These are phyloP conservation scores for Taphrina flavorubra DNA, from an alignment of 1,139 yeast genomes.

Conservation along the genomic window DNA sequence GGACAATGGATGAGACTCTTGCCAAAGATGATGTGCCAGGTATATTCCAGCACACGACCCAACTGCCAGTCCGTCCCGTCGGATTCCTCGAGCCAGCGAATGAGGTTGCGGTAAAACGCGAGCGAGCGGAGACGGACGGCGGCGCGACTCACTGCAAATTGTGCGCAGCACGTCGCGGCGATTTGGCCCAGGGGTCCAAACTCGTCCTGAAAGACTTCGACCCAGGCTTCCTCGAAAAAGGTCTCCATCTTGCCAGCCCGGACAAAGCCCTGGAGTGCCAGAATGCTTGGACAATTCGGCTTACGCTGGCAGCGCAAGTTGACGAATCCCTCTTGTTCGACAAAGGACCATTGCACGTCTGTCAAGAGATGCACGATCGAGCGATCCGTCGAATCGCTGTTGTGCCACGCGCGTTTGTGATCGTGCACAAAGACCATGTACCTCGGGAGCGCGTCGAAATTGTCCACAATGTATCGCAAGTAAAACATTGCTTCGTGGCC, in stretches of 20 bases:
- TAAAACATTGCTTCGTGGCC: conserved; percentile 36
- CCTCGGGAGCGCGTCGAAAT: conserved; percentile 16
- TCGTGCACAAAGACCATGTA: conserved; percentile 32
- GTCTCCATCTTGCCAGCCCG: conserved; percentile 22
- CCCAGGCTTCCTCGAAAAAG: conserved; percentile 25
- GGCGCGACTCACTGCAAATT: conserved; percentile 25
- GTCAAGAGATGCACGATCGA: conserved; percentile 7
- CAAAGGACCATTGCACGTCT: conserved; percentile 13
- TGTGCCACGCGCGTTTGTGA: conserved; percentile 36
- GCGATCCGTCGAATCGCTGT: conserved; percentile 24
- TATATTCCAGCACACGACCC: conserved; percentile 29
- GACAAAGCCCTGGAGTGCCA: conserved; percentile 4
- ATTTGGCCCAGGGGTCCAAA: conserved; percentile 19
- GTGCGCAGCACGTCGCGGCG: conserved; percentile 34
- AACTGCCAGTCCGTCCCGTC: conserved; percentile 15
- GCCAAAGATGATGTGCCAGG: conserved; percentile 38
- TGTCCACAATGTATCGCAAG: conserved; percentile 17
- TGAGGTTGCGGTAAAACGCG: conserved; percentile 4
- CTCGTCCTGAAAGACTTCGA: conserved; percentile 10
- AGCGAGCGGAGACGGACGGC: conserved; percentile 7
- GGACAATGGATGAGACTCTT: conserved; percentile 13
- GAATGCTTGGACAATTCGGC: conserved; percentile 20
- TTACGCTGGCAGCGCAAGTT: conserved; percentile 19
- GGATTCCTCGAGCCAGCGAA: conserved; percentile 14
- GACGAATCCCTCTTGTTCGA: conserved; percentile 21